A percentile compares a stretch with the other conserved stretches of the same genome.
Evolutionary conservation across 495 filamentous ascomycete species (phyloP).

Genomic region (Xylaria intraflava): DNA sequence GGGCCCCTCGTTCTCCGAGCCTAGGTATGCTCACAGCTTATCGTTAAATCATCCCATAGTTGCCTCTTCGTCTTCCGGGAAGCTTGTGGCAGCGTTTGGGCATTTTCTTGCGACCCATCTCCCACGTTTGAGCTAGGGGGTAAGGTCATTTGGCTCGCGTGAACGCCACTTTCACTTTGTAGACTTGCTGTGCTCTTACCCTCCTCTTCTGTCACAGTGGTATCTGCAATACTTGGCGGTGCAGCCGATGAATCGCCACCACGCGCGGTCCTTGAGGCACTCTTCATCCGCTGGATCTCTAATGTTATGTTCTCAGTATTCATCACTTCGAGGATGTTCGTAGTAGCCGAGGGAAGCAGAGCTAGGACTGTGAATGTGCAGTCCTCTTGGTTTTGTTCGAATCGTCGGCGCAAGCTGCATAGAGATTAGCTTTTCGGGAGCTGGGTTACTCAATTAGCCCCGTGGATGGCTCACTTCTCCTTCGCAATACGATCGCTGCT

Average conservation of each 20-base stretch:
- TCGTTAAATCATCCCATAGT: slow-evolving; percentile 96
- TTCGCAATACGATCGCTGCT: slow-evolving; percentile 88
- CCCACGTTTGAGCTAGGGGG: slow-evolving; percentile 25
- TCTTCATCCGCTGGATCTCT: slow-evolving; percentile 90
- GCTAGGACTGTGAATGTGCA: slow-evolving; percentile 97
- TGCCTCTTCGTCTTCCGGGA: slow-evolving; percentile 79
- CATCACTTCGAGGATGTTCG: slow-evolving; percentile 79
- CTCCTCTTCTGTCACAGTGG: slow-evolving; percentile 64
- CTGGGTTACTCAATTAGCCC: not conserved
- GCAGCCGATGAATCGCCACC: slow-evolving; percentile 56
- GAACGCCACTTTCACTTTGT: slow-evolving; percentile 71
- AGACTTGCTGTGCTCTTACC: slow-evolving; percentile 67
- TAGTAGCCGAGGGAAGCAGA: slow-evolving; percentile 82
- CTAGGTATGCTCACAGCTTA: slow-evolving; percentile 59
- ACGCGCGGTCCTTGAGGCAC: slow-evolving; percentile 59
- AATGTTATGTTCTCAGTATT: slow-evolving; percentile 84
- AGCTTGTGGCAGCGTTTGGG: slow-evolving; percentile 33
- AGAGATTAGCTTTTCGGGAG: slow-evolving; percentile 9
- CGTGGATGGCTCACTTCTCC: slow-evolving; percentile 67
- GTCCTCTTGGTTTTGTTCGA: slow-evolving; percentile 98
- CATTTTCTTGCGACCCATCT: slow-evolving; percentile 35
- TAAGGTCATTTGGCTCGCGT: slow-evolving; percentile 66
- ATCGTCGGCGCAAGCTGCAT: slow-evolving; percentile 78
- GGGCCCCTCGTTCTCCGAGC: not conserved
- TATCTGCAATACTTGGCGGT: slow-evolving; percentile 62